Evolutionary conservation across 2,329 filamentous ascomycete species (phyloP).

Genomic region (Fusarium sublunatum): DNA sequence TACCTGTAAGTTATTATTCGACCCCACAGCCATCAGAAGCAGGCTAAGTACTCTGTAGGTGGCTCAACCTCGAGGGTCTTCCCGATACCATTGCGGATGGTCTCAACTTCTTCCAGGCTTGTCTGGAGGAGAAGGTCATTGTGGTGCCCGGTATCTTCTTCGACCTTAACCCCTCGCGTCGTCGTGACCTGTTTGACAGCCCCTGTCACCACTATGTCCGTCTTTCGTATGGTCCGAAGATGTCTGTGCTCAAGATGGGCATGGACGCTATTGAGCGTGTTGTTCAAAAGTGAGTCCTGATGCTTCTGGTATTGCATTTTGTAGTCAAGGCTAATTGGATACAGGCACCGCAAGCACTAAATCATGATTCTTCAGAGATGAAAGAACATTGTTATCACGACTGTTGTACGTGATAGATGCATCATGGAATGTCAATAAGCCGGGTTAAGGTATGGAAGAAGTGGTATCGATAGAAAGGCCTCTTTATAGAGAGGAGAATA

Average conservation of each 20-base stretch:
- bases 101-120: slow-evolving; percentile 96
- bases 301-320: rapidly evolving
- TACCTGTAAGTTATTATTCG: slow-evolving; percentile 75
- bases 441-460: not conserved
- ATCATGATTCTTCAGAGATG: not conserved
- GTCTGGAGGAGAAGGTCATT: slow-evolving; percentile 92
- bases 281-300: slow-evolving; percentile 70
- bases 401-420: not conserved
- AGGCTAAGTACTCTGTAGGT: slow-evolving; percentile 46
- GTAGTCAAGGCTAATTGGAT: slow-evolving; percentile 19
- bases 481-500: slow-evolving; percentile 5
- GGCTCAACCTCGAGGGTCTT: slow-evolving; percentile 73
- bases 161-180: slow-evolving; percentile 89
- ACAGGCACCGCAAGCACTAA: slow-evolving; percentile 41
- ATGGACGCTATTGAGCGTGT: slow-evolving; percentile 88
- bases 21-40: not conserved
- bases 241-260: slow-evolving; percentile 81
- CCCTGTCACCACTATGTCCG: slow-evolving; percentile 94
- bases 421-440: not conserved
- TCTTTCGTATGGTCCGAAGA: slow-evolving; percentile 84
- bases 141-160: slow-evolving; percentile 99
- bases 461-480: slow-evolving; percentile 4
- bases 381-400: not conserved
- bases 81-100: slow-evolving; percentile 89
- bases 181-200: slow-evolving; percentile 91